phyloP scores from a whole-genome alignment of 2,329 filamentous ascomycete genomes.

The Fusarium sp. region DNA sequence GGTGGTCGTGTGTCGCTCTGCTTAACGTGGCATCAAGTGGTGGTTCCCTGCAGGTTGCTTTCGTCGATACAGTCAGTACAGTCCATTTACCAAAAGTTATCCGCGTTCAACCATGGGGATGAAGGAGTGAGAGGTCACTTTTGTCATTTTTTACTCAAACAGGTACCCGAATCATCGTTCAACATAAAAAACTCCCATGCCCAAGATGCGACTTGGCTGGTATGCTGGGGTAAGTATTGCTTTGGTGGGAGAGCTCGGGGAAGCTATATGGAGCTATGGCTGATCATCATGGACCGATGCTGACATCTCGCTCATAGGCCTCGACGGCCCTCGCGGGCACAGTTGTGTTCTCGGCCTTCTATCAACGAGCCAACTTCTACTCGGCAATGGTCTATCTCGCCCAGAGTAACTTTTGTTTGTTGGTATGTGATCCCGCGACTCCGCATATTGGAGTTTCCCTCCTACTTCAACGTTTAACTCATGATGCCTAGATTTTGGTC shows the following conservation, averaged over 20 bases:
- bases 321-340: slow-evolving; percentile 86
- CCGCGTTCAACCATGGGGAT: slow-evolving; percentile 44
- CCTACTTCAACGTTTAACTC: slow-evolving; percentile 21
- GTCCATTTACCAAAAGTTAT: slow-evolving; percentile 26
- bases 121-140: slow-evolving; percentile 37
- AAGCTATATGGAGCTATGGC: slow-evolving; percentile 46
- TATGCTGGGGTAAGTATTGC: slow-evolving; percentile 69
- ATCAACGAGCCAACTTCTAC: slow-evolving; percentile 97
- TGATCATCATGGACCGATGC: slow-evolving; percentile 33
- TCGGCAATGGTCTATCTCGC: slow-evolving; percentile 96
- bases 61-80: slow-evolving; percentile 24
- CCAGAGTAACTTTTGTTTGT: slow-evolving; percentile 94
- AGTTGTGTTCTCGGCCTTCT: slow-evolving; percentile 90
- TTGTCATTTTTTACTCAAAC: slow-evolving; percentile 17
- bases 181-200: slow-evolving; percentile 45
- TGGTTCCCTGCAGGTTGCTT: slow-evolving; percentile 13
- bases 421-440: slow-evolving; percentile 69
- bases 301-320: slow-evolving; percentile 63
- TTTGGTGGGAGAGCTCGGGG: slow-evolving; percentile 38
- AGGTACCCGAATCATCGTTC: slow-evolving; percentile 29
- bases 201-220: slow-evolving; percentile 70
- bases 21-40: slow-evolving; percentile 51
- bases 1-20: slow-evolving; percentile 42
- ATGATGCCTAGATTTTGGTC: slow-evolving; percentile 77
- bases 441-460: slow-evolving; percentile 2